Conservation (phyloP, 768 basidiomycete species). For the Tephrocybe rancida region DNA sequence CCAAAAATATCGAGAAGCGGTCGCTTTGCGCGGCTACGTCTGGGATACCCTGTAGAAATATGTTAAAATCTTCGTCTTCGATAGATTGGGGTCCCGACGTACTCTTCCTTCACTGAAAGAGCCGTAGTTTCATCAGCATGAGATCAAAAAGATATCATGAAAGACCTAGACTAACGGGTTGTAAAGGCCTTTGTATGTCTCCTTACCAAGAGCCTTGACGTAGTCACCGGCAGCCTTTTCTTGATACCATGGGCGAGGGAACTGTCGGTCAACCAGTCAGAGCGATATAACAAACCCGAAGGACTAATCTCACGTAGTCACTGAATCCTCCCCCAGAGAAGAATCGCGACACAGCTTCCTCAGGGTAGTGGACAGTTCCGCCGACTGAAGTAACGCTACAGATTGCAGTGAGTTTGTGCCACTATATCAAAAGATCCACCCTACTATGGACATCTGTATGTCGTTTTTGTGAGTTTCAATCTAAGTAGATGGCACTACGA, state of each 20-base stretch:
- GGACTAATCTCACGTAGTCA: slow-evolving; percentile 47
- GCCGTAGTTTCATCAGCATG: neutral
- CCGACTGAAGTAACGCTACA: slow-evolving; percentile 71
- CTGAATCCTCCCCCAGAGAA: slow-evolving; percentile 81
- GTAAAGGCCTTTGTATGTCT: slow-evolving; percentile 53
- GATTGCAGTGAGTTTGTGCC: neutral
- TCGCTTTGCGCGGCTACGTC: slow-evolving; percentile 64
- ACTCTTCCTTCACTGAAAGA: slow-evolving; percentile 50
- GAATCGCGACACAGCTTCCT: slow-evolving; percentile 47
- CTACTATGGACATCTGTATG: slow-evolving; percentile 48
- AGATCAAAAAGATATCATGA: neutral
- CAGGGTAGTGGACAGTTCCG: slow-evolving; percentile 55
- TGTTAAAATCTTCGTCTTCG: neutral
- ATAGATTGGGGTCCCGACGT: slow-evolving; percentile 17
- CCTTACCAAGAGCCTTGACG: slow-evolving; percentile 33
- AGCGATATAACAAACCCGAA: neutral
- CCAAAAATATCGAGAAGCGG: slow-evolving; percentile 48
- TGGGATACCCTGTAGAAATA: slow-evolving; percentile 47
- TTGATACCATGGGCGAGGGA: slow-evolving; percentile 40
- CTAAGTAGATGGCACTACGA: slow-evolving; percentile 33
- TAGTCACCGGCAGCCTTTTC: slow-evolving; percentile 31
- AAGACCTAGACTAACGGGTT: slow-evolving; percentile 43
- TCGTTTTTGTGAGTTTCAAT: slow-evolving; percentile 6
- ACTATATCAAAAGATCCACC: neutral
- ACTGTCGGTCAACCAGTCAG: slow-evolving; percentile 18